Conservation (phyloP, 176 grass and related monocot species). For the Carex myosuroides region DNA sequence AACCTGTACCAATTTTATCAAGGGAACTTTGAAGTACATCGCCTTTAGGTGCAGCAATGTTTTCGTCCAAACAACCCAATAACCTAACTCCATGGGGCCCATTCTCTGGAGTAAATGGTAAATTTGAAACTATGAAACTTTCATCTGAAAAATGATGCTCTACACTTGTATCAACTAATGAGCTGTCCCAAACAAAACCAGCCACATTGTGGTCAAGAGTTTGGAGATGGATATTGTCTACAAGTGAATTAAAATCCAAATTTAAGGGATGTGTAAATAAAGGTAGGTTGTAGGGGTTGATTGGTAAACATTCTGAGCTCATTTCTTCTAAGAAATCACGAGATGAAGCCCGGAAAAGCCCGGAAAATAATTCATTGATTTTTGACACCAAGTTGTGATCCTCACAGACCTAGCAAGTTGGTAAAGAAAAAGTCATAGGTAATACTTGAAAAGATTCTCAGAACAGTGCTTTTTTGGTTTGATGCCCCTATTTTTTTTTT, state of each 20-base stretch:
- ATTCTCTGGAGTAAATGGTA: background rate
- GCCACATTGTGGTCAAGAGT: background rate
- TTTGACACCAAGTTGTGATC: slow-evolving; percentile 39
- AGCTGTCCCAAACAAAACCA: background rate
- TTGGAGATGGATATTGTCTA: background rate
- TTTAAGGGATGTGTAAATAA: background rate
- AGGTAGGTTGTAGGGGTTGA: background rate
- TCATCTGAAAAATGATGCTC: background rate
- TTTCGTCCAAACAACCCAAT: background rate
- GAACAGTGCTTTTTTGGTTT: background rate
- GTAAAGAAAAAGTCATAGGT: slow-evolving; percentile 5
- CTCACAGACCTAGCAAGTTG: slow-evolving; percentile 37
- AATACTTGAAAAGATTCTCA: background rate
- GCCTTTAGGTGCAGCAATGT: background rate
- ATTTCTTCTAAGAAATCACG: background rate
- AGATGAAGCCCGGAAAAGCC: slow-evolving; percentile 20
- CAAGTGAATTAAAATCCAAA: background rate
- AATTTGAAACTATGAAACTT: background rate
- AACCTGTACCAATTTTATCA: background rate
- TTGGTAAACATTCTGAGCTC: slow-evolving; percentile 1
- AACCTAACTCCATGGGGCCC: background rate
- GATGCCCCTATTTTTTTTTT: background rate
- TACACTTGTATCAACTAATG: background rate
- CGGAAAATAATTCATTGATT: slow-evolving; percentile 52
- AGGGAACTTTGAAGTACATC: background rate